A percentile compares a stretch with the other conserved stretches of the same genome.
phyloP scores from a whole-genome alignment of 208 protist species.

The Trichomonas tenax region DNA sequence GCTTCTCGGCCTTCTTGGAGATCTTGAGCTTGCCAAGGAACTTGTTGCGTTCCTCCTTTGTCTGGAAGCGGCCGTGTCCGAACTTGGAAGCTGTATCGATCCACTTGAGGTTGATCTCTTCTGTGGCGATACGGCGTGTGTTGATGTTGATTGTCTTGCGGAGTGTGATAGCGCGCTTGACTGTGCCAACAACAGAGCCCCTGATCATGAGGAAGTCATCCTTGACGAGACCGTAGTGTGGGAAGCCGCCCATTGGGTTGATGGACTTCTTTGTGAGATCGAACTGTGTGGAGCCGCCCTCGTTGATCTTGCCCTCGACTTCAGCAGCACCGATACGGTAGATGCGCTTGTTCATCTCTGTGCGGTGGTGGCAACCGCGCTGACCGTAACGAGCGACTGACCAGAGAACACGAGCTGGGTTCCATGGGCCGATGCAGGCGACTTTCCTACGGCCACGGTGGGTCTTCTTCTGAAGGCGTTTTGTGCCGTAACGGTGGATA shows the following conservation, averaged over 20 bases:
- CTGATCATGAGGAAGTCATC: constrained; percentile 95
- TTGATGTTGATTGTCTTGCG: constrained; percentile 76
- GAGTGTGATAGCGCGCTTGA: constrained; percentile 88
- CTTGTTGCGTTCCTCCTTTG: constrained; percentile 77
- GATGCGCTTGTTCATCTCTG: constrained; percentile 98
- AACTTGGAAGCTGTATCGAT: no score
- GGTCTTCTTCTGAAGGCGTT: constrained; percentile 89
- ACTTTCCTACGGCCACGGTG: constrained; percentile 96
- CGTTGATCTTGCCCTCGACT: constrained; percentile 31
- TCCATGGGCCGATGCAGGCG: constrained; percentile 97
- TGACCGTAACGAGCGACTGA: constrained; percentile 95
- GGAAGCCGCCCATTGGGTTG: constrained; percentile 96
- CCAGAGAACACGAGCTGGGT: constrained; percentile 83
- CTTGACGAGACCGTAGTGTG: constrained; percentile 86
- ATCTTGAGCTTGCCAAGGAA: constrained; percentile 77
- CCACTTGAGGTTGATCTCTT: no score
- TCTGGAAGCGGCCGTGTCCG: no score
- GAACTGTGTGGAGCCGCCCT: constrained; percentile 75
- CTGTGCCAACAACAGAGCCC: constrained; percentile 68
- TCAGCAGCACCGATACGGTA: constrained; percentile 71
- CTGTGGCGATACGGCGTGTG: constrained; percentile 58
- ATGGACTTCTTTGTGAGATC: constrained; percentile 96
- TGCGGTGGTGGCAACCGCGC: constrained; percentile 92
- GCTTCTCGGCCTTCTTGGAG: neutral
- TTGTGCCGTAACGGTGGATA: constrained; percentile 83